Conservation (phyloP, 2,329 filamentous ascomycete species). For the Colletotrichum musicola region DNA sequence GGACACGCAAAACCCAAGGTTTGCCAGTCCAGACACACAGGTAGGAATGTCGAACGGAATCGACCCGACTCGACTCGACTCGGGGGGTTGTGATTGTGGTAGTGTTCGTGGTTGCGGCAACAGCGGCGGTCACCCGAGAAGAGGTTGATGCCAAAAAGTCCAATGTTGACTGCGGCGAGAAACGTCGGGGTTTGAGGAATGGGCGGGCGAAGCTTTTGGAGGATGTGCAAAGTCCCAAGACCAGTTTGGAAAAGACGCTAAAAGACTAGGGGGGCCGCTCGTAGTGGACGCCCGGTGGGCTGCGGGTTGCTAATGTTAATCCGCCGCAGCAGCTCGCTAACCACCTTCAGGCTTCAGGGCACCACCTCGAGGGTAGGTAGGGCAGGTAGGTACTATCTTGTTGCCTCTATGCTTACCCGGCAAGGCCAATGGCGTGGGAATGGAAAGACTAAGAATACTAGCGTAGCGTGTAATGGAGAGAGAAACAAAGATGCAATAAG, state of each 20-base stretch:
- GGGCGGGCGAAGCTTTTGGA: slow-evolving; percentile 37
- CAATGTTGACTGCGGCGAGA: slow-evolving; percentile 1
- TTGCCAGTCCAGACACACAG: slow-evolving; percentile 10
- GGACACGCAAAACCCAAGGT: slow-evolving; percentile 10
- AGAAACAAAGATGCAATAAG: slow-evolving; percentile 1
- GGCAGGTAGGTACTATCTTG: background rate
- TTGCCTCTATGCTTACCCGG: slow-evolving; percentile 14
- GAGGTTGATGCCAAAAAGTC: slow-evolving; percentile 16
- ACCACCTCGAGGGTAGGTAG: no score
- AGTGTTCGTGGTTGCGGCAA: background rate
- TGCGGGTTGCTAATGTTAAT: slow-evolving; percentile 35
- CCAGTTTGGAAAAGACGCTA: slow-evolving; percentile 35
- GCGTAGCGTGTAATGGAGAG: slow-evolving; percentile 13
- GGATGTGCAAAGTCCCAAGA: slow-evolving; percentile 32
- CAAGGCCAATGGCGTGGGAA: slow-evolving; percentile 35
- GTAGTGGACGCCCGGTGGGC: slow-evolving; percentile 35
- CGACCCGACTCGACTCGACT: slow-evolving; percentile 15
- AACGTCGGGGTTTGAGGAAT: slow-evolving; percentile 23
- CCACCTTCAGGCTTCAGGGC: no score
- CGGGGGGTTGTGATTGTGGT: background rate
- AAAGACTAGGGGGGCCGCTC: slow-evolving; percentile 16
- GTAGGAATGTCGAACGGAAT: background rate
- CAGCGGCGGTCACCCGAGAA: slow-evolving; percentile 3
- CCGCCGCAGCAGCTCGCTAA: slow-evolving; percentile 14
- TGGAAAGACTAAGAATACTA: slow-evolving; percentile 26